Evolutionary conservation across 2,329 filamentous ascomycete genomes (phyloP), one percentile per base, ranked within the genome.

Genomic region (Colletotrichum paranaense): DNA sequence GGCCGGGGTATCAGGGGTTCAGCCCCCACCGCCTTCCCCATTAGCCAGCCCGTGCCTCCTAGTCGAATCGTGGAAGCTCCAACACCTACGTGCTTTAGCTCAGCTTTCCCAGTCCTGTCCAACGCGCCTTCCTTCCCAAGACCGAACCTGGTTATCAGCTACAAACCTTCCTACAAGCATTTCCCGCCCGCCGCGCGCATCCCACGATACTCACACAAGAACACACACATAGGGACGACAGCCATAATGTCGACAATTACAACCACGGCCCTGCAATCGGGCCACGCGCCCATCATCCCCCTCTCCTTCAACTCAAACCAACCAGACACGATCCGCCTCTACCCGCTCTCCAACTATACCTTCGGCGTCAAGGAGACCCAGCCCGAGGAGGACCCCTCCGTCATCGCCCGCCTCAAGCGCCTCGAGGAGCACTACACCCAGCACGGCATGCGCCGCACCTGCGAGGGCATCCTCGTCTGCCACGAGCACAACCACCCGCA

Each of bases 401-500:
- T 99, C 2, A 91, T 98, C 70, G 95, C 97, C 69, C 93, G 97
- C 2, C 88, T 99, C 76, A 95, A 96, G 86, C 92, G 97, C 9
- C 89, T 99, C n/a, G 95, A 98, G 82, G 95, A 98, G 82, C 95
- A 99, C 85, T 99, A 97, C 83, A 88, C 90, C 35, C 89, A 92
- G 75, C 92, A 98, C 87, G 97, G 97, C 80, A 99, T 99, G 97
- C 93, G 97, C 71, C 92, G 97, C 68, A 98, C 97, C 22, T 98
- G 96, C 84, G 97, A 99, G 86, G 97, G 95, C 78, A 95, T 99
- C 78, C 90, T 99, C 60, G 95, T 99, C 77, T 99, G 97, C 86
- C 97, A 99, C 83, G 97, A 99, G 85, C 96, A 98, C 88, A 98
- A 98, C 85, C 97, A 98, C 84, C 97, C 97, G 16, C 97, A 99